Conservation (phyloP, 2,329 filamentous ascomycete genomes). For the Aspergillus aculeatinus region DNA sequence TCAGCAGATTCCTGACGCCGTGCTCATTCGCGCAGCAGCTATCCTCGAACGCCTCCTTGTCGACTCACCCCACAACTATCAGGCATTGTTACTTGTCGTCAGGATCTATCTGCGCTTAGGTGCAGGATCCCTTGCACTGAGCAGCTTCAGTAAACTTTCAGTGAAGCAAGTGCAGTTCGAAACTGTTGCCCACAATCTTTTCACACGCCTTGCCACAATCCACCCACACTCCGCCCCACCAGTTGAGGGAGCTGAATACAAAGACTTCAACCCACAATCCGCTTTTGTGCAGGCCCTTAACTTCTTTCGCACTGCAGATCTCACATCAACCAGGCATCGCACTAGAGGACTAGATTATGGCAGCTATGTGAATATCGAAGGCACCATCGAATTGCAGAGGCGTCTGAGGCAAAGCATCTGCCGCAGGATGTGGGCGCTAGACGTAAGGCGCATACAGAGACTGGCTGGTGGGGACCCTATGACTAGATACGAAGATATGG, state of each 20-base stretch:
- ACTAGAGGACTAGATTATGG: constrained; percentile 42
- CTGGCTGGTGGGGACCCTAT: constrained; percentile 39
- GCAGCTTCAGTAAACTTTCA: constrained; percentile 45
- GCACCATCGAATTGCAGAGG: constrained; percentile 42
- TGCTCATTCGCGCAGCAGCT: constrained; percentile 38
- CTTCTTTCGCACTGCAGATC: constrained; percentile 43
- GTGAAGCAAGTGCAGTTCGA: constrained; percentile 52
- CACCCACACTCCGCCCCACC: constrained; percentile 46
- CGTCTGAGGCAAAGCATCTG: constrained; percentile 42
- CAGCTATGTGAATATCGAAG: constrained; percentile 46
- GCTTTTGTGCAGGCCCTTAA: constrained; percentile 42
- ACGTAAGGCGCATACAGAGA: constrained; percentile 42
- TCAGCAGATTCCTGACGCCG: constrained; percentile 25
- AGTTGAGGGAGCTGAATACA: constrained; percentile 40
- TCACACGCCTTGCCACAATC: constrained; percentile 48
- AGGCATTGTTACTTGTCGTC: constrained; percentile 45
- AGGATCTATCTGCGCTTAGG: constrained; percentile 47
- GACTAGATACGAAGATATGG: constrained; percentile 37
- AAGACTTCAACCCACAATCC: constrained; percentile 44
- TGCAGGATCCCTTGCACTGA: constrained; percentile 47
- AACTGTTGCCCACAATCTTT: constrained; percentile 48
- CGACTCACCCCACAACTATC: constrained; percentile 49
- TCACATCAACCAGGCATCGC: constrained; percentile 37
- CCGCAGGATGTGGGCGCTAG: constrained; percentile 44
- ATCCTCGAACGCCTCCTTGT: constrained; percentile 42